Conservation (phyloP, 345 rosid species). For the Eucalyptus paniculata region DNA sequence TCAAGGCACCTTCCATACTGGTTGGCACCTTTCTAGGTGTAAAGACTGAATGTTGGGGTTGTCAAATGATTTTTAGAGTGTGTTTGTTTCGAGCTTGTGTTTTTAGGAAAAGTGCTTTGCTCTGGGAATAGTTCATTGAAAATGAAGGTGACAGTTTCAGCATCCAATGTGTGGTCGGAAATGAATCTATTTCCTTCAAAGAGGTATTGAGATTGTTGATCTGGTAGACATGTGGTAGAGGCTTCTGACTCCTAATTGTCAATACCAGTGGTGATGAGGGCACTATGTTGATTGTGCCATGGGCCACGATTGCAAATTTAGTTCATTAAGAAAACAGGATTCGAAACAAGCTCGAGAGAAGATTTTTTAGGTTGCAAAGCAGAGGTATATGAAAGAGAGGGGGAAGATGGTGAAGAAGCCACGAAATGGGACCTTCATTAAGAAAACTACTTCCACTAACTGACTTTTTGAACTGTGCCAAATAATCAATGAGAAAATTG, state of each 20-base stretch:
- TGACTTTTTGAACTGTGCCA: background rate
- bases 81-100: background rate
- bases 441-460: background rate
- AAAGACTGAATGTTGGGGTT: background rate
- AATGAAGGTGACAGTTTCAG: background rate
- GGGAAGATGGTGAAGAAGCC: too few relatives aligned
- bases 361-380: too few relatives aligned
- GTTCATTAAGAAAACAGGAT: background rate
- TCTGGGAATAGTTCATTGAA: background rate
- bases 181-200: background rate
- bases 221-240: background rate
- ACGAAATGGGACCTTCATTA: background rate
- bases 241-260: background rate
- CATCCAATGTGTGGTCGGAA: background rate
- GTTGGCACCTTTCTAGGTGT: background rate
- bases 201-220: background rate
- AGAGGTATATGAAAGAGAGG: too few relatives aligned
- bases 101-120: background rate
- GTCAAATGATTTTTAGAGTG: background rate
- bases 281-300: background rate
- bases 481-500: background rate
- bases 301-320: background rate
- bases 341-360: accelerated
- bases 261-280: background rate
- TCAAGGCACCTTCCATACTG: background rate